Conservation (phyloP, 139 green algal species). For the Ostreobium quekettii region DNA sequence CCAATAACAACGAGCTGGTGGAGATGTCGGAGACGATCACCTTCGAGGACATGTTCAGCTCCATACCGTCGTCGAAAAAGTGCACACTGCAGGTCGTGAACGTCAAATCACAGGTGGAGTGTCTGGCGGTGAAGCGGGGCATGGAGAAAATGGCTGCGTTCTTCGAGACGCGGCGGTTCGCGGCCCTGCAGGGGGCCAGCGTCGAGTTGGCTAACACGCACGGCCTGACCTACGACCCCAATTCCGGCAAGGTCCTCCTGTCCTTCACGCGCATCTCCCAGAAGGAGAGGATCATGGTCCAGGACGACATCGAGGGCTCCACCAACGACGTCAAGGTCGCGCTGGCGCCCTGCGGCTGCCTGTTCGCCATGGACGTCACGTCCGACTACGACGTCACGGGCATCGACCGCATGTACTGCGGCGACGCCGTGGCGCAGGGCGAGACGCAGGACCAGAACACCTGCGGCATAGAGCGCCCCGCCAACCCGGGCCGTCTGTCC, state of each 20-base stretch:
- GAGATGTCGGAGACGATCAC: background rate
- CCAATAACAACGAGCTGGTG: conserved; percentile 2
- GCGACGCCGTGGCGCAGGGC: background rate
- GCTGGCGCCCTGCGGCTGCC: background rate
- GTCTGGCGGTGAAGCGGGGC: conserved; percentile 34
- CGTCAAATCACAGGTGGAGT: conserved; percentile 31
- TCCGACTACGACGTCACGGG: background rate
- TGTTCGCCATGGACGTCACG: conserved; percentile 2
- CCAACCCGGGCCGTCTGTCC: background rate
- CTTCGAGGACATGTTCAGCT: conserved; percentile 17
- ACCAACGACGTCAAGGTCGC: conserved; percentile 15
- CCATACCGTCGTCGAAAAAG: conserved; percentile 8
- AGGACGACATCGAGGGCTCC: conserved; percentile 14
- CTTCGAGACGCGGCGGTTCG: conserved; percentile 20
- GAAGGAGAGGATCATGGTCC: conserved; percentile 13
- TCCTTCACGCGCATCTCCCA: background rate
- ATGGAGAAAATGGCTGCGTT: conserved; percentile 26
- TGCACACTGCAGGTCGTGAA: conserved; percentile 10
- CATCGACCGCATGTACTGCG: background rate
- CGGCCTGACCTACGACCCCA: conserved; percentile 7
- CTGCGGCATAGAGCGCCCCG: conserved; percentile 8
- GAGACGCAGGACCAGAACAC: background rate
- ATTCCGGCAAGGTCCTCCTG: background rate
- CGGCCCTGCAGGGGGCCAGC: conserved; percentile 1
- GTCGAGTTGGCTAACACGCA: conserved; percentile 15